These are phyloP conservation scores for Gaeumannomyces tritici DNA, from an alignment of 2,329 filamentous ascomycete genomes.

Conservation along the genomic window DNA sequence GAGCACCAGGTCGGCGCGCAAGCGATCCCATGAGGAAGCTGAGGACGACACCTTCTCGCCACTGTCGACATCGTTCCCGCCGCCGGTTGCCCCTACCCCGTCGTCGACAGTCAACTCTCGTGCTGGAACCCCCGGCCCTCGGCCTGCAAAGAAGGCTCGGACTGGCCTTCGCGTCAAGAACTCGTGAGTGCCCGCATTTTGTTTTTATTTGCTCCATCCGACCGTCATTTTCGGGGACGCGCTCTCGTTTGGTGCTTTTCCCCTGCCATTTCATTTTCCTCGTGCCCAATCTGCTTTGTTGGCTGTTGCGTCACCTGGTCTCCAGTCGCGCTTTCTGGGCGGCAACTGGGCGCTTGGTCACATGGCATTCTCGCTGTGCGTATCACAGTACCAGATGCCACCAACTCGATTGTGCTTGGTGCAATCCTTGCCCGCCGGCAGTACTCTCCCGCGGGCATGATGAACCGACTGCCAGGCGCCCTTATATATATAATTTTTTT, in stretches of 20 bases:
- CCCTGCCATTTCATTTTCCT: slow-evolving; percentile 4
- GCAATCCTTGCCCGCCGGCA: background rate
- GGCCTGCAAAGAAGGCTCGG: slow-evolving; percentile 49
- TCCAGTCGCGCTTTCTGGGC: background rate
- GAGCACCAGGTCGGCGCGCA: slow-evolving; percentile 38
- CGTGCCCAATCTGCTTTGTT: background rate
- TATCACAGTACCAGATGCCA: background rate
- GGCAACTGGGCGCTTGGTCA: background rate
- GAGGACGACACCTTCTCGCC: slow-evolving; percentile 42
- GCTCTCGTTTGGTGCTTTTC: background rate
- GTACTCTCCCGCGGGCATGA: background rate
- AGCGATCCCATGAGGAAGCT: slow-evolving; percentile 44
- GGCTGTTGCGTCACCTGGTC: background rate
- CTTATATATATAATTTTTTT: background rate
- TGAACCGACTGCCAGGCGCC: background rate
- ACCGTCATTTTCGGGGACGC: slow-evolving; percentile 1
- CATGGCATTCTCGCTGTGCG: background rate
- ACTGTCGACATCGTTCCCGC: slow-evolving; percentile 36
- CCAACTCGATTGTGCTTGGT: background rate
- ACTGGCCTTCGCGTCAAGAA: slow-evolving; percentile 56
- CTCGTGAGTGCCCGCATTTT: slow-evolving; percentile 45
- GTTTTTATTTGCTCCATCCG: slow-evolving; percentile 4
- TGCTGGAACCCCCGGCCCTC: slow-evolving; percentile 49
- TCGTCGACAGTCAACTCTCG: slow-evolving; percentile 42
- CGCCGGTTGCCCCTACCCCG: slow-evolving; percentile 30